Evolutionary conservation across 192 early-diverging fungal species (phyloP), one percentile per base, ranked within the genome.

Genomic region (Backusella tuberculispora): DNA sequence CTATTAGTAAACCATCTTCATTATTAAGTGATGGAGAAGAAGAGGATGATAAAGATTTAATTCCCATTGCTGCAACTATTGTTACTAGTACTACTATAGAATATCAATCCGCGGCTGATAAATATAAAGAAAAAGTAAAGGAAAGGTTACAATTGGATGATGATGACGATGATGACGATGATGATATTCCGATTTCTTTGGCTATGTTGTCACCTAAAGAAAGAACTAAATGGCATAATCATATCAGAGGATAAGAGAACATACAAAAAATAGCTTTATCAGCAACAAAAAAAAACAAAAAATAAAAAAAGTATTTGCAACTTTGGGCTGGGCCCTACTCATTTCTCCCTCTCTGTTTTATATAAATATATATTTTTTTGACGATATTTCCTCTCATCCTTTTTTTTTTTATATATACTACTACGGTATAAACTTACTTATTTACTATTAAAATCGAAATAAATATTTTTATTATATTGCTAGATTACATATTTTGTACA

Each of bases 31-130:
- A 78, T 13, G 60, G 74, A 5, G 66, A 78, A 44, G 77, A 78
- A 34, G 77, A 78, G 13, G 77, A 78, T 56, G 77, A 78, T 66
- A 60, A 78, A n/a, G 77, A 78, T 71, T 40, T 71, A 26, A 40
- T 78, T 3, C 77, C 77, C 4, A 78, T 78, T 44, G 77, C 77
- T 0, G 37, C 15, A 5, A 38, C 74, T 5, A 50, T 13, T 15
- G 43, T 9, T 7, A 26, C 40, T 37, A 56, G 60, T 43, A 41
- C 2, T 63, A 50, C 21, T 42, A 68, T 34, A 13, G 69, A 69
- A 3, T 67, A 72, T 14, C 71, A 72, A n/a, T 67, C 76, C 0
- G 76, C 76, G 5, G 76, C 76, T 14, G 76, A 67, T 38, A 77
- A 77, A 26, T 77, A 77, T 24, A 77, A 77, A 47, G 76, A 77